Evolutionary conservation across 768 basidiomycete genomes (phyloP).

Genomic region (Leccinum longicurvipes): DNA sequence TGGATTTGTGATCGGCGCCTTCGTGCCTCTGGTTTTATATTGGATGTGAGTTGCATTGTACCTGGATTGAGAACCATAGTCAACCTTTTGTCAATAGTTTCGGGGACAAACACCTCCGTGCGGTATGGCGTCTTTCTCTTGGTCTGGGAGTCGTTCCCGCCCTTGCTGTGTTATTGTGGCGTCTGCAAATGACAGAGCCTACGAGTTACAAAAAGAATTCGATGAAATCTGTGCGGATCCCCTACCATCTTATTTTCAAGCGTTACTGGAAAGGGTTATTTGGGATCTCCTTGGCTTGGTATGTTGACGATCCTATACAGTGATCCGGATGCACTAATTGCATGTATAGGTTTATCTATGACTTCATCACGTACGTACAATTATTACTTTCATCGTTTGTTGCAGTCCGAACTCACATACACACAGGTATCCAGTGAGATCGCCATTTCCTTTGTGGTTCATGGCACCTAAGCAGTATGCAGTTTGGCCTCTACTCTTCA

Average conservation of each 20-base stretch:
- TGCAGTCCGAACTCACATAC: background rate
- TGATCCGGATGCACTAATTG: background rate
- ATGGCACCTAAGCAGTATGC: conserved; percentile 1
- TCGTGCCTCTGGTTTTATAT: conserved; percentile 80
- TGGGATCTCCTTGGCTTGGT: conserved; percentile 79
- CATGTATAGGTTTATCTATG: conserved; percentile 63
- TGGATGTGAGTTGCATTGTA: conserved; percentile 65
- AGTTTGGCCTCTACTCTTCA: conserved; percentile 83
- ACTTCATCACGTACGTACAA: conserved; percentile 66
- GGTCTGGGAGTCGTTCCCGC: conserved; percentile 85
- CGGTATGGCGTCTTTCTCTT: conserved; percentile 84
- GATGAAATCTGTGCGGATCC: conserved; percentile 72
- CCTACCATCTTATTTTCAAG: conserved; percentile 71
- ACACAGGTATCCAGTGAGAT: conserved; percentile 60
- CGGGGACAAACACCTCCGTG: conserved; percentile 73
- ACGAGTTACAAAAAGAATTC: conserved; percentile 68
- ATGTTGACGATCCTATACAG: conserved; percentile 2
- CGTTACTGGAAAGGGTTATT: conserved; percentile 76
- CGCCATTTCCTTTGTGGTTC: background rate
- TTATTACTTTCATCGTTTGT: background rate
- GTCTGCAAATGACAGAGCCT: conserved; percentile 80
- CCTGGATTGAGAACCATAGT: background rate
- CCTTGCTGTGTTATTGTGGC: conserved; percentile 79
- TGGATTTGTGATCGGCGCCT: conserved; percentile 75
- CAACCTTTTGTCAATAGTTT: conserved; percentile 44